These are phyloP conservation scores for Adansonia rubrostipa DNA, from an alignment of 441 rosid genomes.

Conservation along the genomic window DNA sequence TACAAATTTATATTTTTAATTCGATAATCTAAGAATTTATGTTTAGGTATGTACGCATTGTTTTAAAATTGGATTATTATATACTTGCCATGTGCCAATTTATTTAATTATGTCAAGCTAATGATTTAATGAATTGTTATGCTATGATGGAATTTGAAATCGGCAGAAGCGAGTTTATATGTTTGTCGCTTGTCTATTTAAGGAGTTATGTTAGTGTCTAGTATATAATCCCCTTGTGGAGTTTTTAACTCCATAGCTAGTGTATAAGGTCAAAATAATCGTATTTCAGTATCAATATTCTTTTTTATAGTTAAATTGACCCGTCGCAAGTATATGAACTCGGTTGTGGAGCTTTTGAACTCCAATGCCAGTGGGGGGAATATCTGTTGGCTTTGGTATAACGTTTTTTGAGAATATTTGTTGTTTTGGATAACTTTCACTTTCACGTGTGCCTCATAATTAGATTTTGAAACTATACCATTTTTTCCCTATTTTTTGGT, in stretches of 20 bases:
- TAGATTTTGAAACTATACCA: background rate
- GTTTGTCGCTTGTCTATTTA: background rate
- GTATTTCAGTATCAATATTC: background rate
- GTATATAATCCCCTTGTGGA: background rate
- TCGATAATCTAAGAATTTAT: background rate
- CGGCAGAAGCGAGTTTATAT: background rate
- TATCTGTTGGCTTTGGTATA: background rate
- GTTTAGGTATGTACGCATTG: background rate
- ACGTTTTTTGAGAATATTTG: background rate
- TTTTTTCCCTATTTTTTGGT: constrained; percentile 18
- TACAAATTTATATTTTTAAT: background rate
- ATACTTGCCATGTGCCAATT: background rate
- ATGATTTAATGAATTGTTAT: background rate
- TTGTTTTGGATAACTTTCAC: background rate
- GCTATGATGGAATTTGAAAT: background rate
- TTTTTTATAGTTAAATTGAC: background rate
- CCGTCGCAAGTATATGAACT: background rate
- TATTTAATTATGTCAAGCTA: background rate
- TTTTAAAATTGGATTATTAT: background rate
- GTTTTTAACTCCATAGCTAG: background rate
- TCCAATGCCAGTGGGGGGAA: background rate
- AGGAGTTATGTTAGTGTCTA: background rate
- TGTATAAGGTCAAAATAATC: background rate
- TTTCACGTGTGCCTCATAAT: background rate
- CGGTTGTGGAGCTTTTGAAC: background rate